phyloP scores from a whole-genome alignment of 139 green algal genomes.

The Asterochloris sp. region DNA sequence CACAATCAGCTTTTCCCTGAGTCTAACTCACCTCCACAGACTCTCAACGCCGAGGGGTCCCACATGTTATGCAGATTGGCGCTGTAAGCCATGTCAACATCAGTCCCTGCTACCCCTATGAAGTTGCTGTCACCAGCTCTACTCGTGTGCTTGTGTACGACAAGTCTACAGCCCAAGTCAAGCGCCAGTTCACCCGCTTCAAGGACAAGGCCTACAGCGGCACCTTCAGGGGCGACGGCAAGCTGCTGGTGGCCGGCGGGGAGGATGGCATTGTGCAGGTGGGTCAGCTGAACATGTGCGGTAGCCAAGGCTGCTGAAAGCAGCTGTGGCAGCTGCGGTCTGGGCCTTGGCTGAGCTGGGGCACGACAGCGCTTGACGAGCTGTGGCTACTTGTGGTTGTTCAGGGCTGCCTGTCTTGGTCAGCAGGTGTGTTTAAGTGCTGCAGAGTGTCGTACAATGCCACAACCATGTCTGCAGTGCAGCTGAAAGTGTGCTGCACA shows the following conservation, averaged over 20 bases:
- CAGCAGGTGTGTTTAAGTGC: neutral
- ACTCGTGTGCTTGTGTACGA: conserved; percentile 82
- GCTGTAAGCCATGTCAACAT: conserved; percentile 82
- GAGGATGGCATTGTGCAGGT: conserved; percentile 87
- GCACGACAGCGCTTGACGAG: neutral
- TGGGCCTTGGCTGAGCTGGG: neutral
- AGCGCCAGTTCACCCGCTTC: conserved; percentile 75
- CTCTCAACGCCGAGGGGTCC: neutral
- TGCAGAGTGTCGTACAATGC: neutral
- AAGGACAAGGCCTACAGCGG: conserved; percentile 87
- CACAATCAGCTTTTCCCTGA: neutral
- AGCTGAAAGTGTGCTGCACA: neutral
- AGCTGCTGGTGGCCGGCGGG: conserved; percentile 79
- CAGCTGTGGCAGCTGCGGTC: neutral
- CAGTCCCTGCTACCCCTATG: conserved; percentile 57
- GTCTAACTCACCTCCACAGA: neutral
- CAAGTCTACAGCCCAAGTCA: conserved; percentile 30
- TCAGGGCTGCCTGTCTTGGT: neutral
- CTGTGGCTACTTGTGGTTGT: neutral
- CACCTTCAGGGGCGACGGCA: conserved; percentile 75
- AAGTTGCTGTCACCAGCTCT: conserved; percentile 79
- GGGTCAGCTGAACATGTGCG: neutral
- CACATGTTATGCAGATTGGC: conserved; percentile 55
- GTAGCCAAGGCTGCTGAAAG: neutral
- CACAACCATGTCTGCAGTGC: neutral